Conservation (phyloP, 139 green algal species). For the Haematococcus lacustris region DNA sequence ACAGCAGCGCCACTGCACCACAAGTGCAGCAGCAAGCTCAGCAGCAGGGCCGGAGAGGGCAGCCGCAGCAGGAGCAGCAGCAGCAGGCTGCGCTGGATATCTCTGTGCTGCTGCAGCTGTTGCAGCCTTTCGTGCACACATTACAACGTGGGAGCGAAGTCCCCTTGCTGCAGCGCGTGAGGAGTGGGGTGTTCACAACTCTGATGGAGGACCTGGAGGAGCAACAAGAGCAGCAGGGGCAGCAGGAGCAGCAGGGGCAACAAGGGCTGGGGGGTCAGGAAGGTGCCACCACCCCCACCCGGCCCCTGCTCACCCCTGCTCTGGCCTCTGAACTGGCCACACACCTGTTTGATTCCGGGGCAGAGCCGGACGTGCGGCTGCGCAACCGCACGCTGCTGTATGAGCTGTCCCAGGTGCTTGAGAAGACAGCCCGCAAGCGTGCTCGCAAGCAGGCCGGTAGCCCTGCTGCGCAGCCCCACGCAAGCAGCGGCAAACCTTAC, state of each 20-base stretch:
- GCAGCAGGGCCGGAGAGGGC: neutral
- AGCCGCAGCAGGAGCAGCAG: neutral
- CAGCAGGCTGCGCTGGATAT: neutral
- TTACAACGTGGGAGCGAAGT: conserved; percentile 21
- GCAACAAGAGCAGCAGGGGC: neutral
- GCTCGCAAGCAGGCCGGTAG: neutral
- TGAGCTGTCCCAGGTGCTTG: conserved; percentile 34
- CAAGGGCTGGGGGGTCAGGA: too few relatives aligned
- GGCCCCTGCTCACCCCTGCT: neutral
- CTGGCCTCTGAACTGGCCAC: conserved; percentile 26
- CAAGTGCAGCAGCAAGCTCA: neutral
- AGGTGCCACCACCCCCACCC: too few relatives aligned
- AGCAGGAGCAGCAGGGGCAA: neutral
- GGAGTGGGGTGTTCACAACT: conserved; percentile 49
- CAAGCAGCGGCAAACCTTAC: conserved; percentile 11
- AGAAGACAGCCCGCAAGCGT: conserved; percentile 30
- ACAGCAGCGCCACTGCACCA: neutral
- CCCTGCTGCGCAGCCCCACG: neutral
- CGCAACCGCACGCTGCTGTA: conserved; percentile 65
- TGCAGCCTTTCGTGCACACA: conserved; percentile 48
- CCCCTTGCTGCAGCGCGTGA: conserved; percentile 22
- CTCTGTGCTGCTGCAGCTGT: conserved; percentile 12
- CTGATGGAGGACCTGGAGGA: conserved; percentile 42
- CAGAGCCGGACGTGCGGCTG: conserved; percentile 18
- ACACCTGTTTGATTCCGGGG: conserved; percentile 56